Evolutionary conservation across 148 eudicot genomes (phyloP), one percentile per base, ranked within the genome.

Genomic region (Heliamphora exappendiculata): DNA sequence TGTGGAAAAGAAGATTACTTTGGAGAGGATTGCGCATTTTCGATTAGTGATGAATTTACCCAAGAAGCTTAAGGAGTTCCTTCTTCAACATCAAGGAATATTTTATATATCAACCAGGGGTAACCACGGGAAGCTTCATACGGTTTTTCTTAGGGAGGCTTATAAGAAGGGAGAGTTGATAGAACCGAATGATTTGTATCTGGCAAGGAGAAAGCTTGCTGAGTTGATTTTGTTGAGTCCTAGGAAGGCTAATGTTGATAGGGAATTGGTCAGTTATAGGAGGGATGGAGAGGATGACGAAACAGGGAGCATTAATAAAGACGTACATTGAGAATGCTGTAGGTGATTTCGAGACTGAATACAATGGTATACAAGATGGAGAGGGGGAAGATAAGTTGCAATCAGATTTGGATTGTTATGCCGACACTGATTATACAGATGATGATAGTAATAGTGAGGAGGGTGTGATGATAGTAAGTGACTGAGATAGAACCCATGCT

Each of bases 11-110:
- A 96, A 89, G 93, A 96, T 96, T 70, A 91, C 94, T 11, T 76
- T 96, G 65, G 99, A 96, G 87, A 93, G 97, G 82, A 93, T 96
- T 42, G 99, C 99, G 1, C 97, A 91, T 88, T 96, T 96, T 76
- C 85, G 98, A 78, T 70, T 77, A 75, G 78, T 84, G 0, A 86
- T 96, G 97, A 82, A 88, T 78, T 85, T 96, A 85, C 99, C 98
- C 0, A 89, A 85, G 82, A 96, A 96, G 80, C 86, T 96, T 13
- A 96, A 96, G 79, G 91, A 93, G 42, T 95, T 95, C 63, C 84
- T 92, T 29, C 91, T 95, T 45, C 97, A 91, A 75, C 90, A 92
- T 83, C 99, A 95, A 73, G 99, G 99, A 73, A 95, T 95, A 72
- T 92, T 92, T 78, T 95, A 95, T 71, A 87, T 95, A 41, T 95